phyloP scores from a whole-genome alignment of 768 basidiomycete species.

The Tulasnella sp. region DNA sequence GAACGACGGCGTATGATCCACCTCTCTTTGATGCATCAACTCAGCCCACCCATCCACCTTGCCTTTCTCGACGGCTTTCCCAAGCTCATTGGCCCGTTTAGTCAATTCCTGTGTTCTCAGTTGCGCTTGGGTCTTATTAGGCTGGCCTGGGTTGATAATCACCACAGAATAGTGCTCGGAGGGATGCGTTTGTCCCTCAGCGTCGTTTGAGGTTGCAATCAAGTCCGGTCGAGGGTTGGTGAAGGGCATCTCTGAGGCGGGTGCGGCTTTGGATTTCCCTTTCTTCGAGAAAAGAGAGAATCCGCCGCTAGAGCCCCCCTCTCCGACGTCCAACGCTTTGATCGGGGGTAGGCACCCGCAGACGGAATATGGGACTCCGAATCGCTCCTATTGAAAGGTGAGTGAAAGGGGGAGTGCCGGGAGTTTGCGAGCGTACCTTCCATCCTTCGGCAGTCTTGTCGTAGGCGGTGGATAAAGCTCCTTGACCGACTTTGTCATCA shows the following conservation, averaged over 20 bases:
- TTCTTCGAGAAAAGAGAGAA: slow-evolving; percentile 2
- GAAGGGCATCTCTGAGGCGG: not conserved
- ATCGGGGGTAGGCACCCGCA: slow-evolving; percentile 48
- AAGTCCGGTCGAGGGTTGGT: slow-evolving; percentile 23
- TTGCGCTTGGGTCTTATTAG: not conserved
- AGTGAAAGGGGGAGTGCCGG: not conserved
- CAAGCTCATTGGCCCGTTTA: not conserved
- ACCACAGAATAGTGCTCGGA: slow-evolving; percentile 23
- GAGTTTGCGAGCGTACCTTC: slow-evolving; percentile 30
- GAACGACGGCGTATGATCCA: not conserved
- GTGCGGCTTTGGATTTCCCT: slow-evolving; percentile 1
- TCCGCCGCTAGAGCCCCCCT: not conserved
- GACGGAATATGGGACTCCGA: slow-evolving; percentile 45
- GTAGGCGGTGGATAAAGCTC: slow-evolving; percentile 38
- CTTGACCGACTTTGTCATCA: slow-evolving; percentile 45
- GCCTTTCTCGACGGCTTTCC: not conserved
- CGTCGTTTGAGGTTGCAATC: slow-evolving; percentile 14
- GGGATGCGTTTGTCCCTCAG: slow-evolving; percentile 22
- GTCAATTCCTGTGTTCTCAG: not conserved
- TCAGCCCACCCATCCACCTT: not conserved
- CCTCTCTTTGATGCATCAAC: not conserved
- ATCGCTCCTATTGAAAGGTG: slow-evolving; percentile 34
- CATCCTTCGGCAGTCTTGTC: slow-evolving; percentile 47
- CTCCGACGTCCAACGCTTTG: not conserved
- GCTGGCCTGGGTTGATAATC: slow-evolving; percentile 1